A percentile compares a stretch with the other conserved stretches of the same genome.
phyloP scores from a whole-genome alignment of 306 rosid species.

The Macrotyloma uniflorum region DNA sequence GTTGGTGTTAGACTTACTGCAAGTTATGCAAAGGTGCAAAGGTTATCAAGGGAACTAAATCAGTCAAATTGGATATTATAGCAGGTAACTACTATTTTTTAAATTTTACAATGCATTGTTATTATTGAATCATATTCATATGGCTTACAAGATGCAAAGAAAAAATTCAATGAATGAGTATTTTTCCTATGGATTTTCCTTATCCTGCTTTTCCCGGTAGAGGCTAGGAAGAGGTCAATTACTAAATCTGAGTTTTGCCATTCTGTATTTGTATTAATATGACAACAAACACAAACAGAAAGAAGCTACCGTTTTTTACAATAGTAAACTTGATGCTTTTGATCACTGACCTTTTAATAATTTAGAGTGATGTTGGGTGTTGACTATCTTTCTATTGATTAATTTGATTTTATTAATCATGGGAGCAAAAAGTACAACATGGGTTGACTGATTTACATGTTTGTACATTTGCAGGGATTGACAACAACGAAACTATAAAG shows the following conservation, averaged over 20 bases:
- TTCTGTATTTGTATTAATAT: neutral
- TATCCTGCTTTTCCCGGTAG: constrained; percentile 21
- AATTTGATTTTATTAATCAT: neutral
- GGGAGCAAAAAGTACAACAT: neutral
- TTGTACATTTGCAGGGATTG: constrained; percentile 67
- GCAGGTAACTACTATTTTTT: constrained; percentile 56
- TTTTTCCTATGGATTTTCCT: neutral
- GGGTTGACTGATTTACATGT: constrained; percentile 27
- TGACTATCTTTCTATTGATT: constrained; percentile 8
- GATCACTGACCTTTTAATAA: neutral
- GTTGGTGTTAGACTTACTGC: constrained; percentile 58
- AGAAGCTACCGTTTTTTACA: constrained; percentile 15
- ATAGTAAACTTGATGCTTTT: neutral
- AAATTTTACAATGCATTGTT: neutral
- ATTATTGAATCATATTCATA: neutral
- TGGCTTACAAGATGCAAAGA: neutral
- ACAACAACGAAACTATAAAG: constrained; percentile 69
- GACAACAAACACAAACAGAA: neutral
- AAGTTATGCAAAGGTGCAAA: constrained; percentile 75
- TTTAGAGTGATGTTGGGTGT: neutral
- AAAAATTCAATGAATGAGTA: neutral
- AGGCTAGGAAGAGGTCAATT: neutral
- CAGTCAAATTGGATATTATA: constrained; percentile 67
- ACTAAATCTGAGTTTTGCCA: constrained; percentile 3
- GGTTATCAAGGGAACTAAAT: constrained; percentile 66